Evolutionary conservation across 2,329 filamentous ascomycete genomes (phyloP).

Genomic region (Dichotomopilus funicola): DNA sequence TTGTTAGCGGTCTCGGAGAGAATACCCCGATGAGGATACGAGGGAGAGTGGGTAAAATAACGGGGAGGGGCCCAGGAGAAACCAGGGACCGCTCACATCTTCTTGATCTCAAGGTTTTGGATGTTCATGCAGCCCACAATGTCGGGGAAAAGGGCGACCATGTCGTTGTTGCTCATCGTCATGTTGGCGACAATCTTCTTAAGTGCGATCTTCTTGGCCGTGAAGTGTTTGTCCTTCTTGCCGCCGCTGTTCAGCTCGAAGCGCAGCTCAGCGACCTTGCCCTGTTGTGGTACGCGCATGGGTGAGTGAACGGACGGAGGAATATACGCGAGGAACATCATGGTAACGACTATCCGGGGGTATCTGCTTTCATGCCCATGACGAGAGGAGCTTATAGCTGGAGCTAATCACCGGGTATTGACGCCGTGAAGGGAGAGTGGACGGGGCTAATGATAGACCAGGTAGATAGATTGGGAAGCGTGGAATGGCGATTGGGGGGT

Average conservation of each 20-base stretch:
- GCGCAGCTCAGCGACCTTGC: slow-evolving; percentile 96
- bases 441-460: slow-evolving; percentile 9
- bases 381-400: no score
- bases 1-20: slow-evolving; percentile 25
- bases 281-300: slow-evolving; percentile 61
- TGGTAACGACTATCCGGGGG: slow-evolving; percentile 29
- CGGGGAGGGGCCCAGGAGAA: not conserved
- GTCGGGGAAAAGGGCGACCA: slow-evolving; percentile 94
- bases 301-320: slow-evolving; percentile 41
- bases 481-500: not conserved
- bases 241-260: slow-evolving; percentile 87
- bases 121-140: slow-evolving; percentile 95
- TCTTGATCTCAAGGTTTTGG: slow-evolving; percentile 94
- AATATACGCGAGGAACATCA: slow-evolving; percentile 48
- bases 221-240: slow-evolving; percentile 97
- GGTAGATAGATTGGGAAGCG: not conserved
- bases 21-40: not conserved
- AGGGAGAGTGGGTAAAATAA: no score
- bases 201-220: slow-evolving; percentile 91
- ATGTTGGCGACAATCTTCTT: slow-evolving; percentile 99
- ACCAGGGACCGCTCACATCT: slow-evolving; percentile 62
- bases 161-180: slow-evolving; percentile 99
- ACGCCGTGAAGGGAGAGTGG: no score
- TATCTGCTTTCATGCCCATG: no score
- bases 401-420: no score